Evolutionary conservation across 2,329 filamentous ascomycete genomes (phyloP).

Genomic region (Dothideomycetidae sp.): DNA sequence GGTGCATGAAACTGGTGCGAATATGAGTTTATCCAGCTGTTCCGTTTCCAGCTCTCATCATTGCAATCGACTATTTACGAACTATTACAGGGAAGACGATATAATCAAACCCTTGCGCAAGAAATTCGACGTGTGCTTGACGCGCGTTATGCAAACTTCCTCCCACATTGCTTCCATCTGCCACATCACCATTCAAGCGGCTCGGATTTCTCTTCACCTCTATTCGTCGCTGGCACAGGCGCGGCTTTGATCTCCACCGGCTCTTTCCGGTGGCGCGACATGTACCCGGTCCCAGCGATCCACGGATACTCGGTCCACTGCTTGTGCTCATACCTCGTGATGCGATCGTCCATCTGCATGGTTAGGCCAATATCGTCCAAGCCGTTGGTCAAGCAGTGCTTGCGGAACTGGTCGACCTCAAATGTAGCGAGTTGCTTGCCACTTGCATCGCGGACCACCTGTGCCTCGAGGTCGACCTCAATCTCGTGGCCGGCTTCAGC

Average conservation of each 20-base stretch:
- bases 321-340: conserved; percentile 64
- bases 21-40: no score
- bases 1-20: no score
- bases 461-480: conserved; percentile 77
- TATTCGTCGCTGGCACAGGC: conserved; percentile 75
- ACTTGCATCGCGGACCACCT: conserved; percentile 61
- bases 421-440: conserved; percentile 66
- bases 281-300: conserved; percentile 76
- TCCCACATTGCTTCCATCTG: background rate
- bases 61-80: no score
- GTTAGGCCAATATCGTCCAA: conserved; percentile 93
- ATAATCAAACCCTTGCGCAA: no score
- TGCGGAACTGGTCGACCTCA: conserved; percentile 83
- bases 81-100: no score
- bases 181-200: conserved; percentile 65
- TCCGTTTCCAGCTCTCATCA: no score
- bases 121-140: no score
- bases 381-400: conserved; percentile 85
- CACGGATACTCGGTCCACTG: conserved; percentile 70
- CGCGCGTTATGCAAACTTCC: no score
- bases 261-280: conserved; percentile 43
- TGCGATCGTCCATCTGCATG: conserved; percentile 83
- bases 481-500: conserved; percentile 68
- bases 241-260: conserved; percentile 49
- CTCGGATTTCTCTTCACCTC: conserved; percentile 69